These are phyloP conservation scores for Irpex sp. DNA, from an alignment of 1,284 basidiomycete species.

Conservation along the genomic window DNA sequence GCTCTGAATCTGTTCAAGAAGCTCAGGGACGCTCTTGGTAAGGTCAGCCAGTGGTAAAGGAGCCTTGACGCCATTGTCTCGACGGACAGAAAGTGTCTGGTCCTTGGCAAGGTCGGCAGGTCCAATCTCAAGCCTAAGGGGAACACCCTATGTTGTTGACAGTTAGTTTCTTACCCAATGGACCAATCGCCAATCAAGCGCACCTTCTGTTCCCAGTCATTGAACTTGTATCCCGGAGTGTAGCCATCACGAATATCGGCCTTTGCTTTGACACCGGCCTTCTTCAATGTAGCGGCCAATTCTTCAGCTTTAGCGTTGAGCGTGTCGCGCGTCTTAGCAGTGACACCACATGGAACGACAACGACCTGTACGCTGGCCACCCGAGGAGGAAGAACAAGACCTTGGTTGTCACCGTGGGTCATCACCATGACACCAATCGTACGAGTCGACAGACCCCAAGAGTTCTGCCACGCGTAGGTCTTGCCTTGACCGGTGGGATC, in stretches of 20 bases:
- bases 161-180: neutral
- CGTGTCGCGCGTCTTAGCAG: conserved; percentile 70
- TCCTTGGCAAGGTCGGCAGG: conserved; percentile 88
- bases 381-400: conserved; percentile 91
- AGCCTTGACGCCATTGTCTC: conserved; percentile 82
- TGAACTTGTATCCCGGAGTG: conserved; percentile 98
- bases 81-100: conserved; percentile 83
- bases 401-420: conserved; percentile 98
- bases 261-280: conserved; percentile 79
- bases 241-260: conserved; percentile 94
- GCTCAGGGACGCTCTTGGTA: conserved; percentile 49
- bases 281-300: conserved; percentile 69
- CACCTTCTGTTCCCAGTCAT: conserved; percentile 98
- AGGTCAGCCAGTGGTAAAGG: conserved; percentile 72
- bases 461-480: conserved; percentile 95
- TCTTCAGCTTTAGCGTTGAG: conserved; percentile 81
- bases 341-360: conserved; percentile 92
- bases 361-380: conserved; percentile 93
- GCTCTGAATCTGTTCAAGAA: conserved; percentile 85
- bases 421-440: conserved; percentile 99
- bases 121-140: conserved; percentile 94
- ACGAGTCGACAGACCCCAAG: conserved; percentile 97
- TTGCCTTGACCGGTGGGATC: conserved; percentile 67
- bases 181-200: conserved; percentile 11
- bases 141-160: conserved; percentile 72